Evolutionary conservation across 139 green algal species (phyloP).

Genomic region (Closterium sp.): DNA sequence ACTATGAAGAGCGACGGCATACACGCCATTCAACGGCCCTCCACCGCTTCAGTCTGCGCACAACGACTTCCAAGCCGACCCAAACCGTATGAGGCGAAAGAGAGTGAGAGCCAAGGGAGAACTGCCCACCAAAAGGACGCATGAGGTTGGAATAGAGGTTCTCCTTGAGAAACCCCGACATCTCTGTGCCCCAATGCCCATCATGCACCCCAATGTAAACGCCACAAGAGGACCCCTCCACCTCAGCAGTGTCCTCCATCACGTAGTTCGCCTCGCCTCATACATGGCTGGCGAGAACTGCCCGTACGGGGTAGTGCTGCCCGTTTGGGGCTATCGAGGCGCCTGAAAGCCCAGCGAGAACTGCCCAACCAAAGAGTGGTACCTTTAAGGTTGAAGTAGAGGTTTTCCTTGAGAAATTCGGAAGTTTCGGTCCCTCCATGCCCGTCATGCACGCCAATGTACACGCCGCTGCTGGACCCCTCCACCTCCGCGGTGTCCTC

Average conservation of each 20-base stretch:
- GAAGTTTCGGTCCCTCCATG: conserved; percentile 23
- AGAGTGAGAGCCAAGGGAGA: too few relatives aligned
- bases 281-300: conserved; percentile 36
- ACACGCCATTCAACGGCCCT: too few relatives aligned
- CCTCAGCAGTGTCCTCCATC: too few relatives aligned
- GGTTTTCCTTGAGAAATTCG: conserved; percentile 22
- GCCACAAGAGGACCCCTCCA: conserved; percentile 7
- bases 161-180: conserved; percentile 29
- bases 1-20: too few relatives aligned
- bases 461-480: conserved; percentile 19
- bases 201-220: conserved; percentile 40
- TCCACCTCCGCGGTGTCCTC: conserved; percentile 37
- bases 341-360: too few relatives aligned
- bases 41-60: too few relatives aligned
- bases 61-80: too few relatives aligned
- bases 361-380: too few relatives aligned
- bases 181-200: conserved; percentile 24
- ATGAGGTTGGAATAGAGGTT: conserved; percentile 31
- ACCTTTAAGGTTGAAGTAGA: conserved; percentile 38
- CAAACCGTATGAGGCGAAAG: too few relatives aligned
- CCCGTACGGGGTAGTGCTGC: conserved; percentile 6
- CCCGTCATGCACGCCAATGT: conserved; percentile 41
- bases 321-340: too few relatives aligned
- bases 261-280: conserved; percentile 3
- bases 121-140: too few relatives aligned